These are phyloP conservation scores for Saposhnikovia divaricata DNA, from an alignment of 129 eudicot genomes.

Conservation along the genomic window DNA sequence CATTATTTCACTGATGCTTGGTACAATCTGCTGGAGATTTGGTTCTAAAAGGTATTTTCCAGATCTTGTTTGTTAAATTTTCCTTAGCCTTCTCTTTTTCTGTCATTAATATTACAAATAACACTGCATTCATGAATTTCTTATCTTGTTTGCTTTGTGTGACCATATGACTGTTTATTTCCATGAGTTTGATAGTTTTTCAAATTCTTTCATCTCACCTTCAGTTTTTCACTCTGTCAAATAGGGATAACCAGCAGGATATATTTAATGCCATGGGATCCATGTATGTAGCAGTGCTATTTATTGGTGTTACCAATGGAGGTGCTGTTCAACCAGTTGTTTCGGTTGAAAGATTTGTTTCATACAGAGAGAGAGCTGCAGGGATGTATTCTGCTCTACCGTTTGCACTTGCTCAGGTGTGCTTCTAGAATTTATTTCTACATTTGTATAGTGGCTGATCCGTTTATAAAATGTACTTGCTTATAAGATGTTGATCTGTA, in stretches of 20 bases:
- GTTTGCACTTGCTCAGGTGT: constrained; percentile 93
- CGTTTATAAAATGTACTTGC: not conserved
- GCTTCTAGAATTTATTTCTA: not conserved
- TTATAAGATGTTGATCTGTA: constrained; percentile 17
- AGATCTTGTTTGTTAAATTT: not conserved
- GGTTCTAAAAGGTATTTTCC: constrained; percentile 75
- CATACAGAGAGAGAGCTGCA: constrained; percentile 94
- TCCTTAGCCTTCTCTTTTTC: not conserved
- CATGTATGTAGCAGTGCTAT: constrained; percentile 78
- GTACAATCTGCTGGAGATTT: constrained; percentile 90
- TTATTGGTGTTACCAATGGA: constrained; percentile 84
- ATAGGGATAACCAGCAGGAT: constrained; percentile 81
- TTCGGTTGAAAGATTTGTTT: constrained; percentile 93
- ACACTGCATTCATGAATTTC: not conserved
- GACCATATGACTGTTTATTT: not conserved
- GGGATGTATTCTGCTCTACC: constrained; percentile 97
- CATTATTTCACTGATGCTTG: constrained; percentile 92
- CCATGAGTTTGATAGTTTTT: not conserved
- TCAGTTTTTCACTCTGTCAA: not conserved
- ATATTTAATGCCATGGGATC: constrained; percentile 95
- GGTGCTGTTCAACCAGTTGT: constrained; percentile 97
- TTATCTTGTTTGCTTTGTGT: not conserved
- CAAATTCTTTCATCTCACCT: not conserved
- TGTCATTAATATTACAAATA: not conserved
- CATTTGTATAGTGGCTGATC: not conserved